Conservation (phyloP, 345 rosid genomes). For the Barbarea vulgaris region DNA sequence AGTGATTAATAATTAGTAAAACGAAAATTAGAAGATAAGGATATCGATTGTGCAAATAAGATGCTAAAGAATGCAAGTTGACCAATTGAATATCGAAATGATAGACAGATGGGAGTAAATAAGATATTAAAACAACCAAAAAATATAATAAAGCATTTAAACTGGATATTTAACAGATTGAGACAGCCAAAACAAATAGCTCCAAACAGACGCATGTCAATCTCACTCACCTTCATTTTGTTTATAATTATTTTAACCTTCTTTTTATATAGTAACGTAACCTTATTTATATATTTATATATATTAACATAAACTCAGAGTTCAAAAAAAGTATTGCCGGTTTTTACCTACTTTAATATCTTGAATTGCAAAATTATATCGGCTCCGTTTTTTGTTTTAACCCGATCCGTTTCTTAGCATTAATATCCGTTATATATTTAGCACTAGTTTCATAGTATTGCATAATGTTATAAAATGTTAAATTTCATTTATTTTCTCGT, state of each 20-base stretch:
- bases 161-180: constrained; percentile 21
- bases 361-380: constrained; percentile 8
- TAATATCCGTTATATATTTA: neutral
- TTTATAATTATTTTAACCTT: neutral
- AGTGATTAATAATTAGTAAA: neutral
- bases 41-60: constrained; percentile 9
- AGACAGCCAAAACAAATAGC: constrained; percentile 32
- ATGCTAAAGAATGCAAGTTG: constrained; percentile 30
- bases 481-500: neutral
- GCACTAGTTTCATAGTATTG: neutral
- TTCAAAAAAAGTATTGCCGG: constrained; percentile 30
- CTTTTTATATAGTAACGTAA: constrained; percentile 13
- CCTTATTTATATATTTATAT: neutral
- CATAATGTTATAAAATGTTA: neutral
- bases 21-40: constrained; percentile 17
- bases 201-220: constrained; percentile 35
- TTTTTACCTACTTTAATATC: constrained; percentile 25
- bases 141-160: constrained; percentile 4
- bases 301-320: constrained; percentile 14
- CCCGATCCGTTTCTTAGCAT: neutral
- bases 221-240: constrained; percentile 28
- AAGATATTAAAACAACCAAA: constrained; percentile 5
- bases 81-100: constrained; percentile 30
- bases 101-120: neutral
- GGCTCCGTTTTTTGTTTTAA: neutral